These are phyloP conservation scores for Colletotrichum sp. DNA, from an alignment of 2,329 filamentous ascomycete genomes.

Conservation along the genomic window DNA sequence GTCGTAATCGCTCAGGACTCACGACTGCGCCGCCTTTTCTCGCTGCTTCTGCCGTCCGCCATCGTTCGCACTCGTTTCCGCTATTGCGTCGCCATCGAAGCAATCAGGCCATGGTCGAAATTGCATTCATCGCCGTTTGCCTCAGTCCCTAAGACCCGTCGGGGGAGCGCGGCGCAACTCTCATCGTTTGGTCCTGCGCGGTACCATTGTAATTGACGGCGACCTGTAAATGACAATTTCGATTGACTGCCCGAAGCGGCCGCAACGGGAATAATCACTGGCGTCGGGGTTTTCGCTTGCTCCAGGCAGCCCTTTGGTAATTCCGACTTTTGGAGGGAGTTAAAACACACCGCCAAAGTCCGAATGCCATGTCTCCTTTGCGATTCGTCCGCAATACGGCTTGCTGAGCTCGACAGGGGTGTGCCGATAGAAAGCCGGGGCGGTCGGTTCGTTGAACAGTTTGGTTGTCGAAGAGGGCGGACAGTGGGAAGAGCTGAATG, in stretches of 20 bases:
- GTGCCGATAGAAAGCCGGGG: slow-evolving; percentile 9
- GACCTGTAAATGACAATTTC: background rate
- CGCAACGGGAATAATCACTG: background rate
- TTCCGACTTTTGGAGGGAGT: background rate
- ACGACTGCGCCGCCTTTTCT: background rate
- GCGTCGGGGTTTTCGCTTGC: slow-evolving; percentile 7
- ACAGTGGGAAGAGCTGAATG: background rate
- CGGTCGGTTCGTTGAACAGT: background rate
- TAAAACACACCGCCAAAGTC: slow-evolving; percentile 21
- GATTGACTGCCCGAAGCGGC: background rate
- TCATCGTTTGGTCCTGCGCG: background rate
- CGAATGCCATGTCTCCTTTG: background rate
- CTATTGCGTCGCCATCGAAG: background rate
- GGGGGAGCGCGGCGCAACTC: background rate
- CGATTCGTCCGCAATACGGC: slow-evolving; percentile 16
- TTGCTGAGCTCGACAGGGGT: background rate
- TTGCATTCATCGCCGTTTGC: background rate
- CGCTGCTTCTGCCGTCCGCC: background rate
- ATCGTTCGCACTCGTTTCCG: slow-evolving; percentile 1
- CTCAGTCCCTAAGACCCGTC: background rate
- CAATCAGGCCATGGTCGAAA: background rate
- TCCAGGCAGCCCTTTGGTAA: slow-evolving; percentile 16
- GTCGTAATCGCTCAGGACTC: slow-evolving; percentile 8
- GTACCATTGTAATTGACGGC: background rate
- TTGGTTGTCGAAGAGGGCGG: background rate